phyloP scores from a whole-genome alignment of 2,329 filamentous ascomycete species.

The Lomentospora prolificans region DNA sequence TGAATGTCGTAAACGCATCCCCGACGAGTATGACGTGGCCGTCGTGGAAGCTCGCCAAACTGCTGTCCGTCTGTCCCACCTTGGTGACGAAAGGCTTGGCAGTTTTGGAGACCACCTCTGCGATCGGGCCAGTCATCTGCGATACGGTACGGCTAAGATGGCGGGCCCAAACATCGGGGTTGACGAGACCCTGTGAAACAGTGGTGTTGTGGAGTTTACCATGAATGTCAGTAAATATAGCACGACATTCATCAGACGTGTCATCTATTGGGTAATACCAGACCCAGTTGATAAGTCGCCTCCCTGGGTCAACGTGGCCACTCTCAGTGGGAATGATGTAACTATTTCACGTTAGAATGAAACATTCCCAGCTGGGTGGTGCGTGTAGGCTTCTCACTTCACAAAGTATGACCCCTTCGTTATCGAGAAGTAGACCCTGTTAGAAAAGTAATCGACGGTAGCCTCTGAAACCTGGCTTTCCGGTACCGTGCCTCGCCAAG shows the following conservation, averaged over 20 bases:
- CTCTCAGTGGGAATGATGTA: background rate
- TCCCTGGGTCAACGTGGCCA: background rate
- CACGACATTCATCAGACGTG: background rate
- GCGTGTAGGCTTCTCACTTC: too few species aligned
- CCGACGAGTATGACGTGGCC: background rate
- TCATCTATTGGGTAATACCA: background rate
- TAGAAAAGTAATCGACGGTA: background rate
- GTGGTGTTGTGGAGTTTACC: background rate
- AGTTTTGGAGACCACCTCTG: background rate
- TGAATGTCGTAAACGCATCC: background rate
- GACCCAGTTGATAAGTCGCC: background rate
- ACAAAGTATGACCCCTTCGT: background rate
- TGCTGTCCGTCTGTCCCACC: background rate
- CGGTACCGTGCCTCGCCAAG: background rate
- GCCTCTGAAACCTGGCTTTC: background rate
- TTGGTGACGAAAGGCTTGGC: background rate
- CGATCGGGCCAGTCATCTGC: background rate
- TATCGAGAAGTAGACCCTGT: background rate
- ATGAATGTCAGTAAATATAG: background rate
- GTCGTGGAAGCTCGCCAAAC: background rate
- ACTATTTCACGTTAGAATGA: too few species aligned
- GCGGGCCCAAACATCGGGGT: background rate
- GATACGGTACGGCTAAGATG: background rate
- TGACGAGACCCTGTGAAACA: background rate
- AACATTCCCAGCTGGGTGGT: too few species aligned